Base-by-base conservation (phyloP, 441 rosid genomes). In the Manihot esculenta region DNA sequence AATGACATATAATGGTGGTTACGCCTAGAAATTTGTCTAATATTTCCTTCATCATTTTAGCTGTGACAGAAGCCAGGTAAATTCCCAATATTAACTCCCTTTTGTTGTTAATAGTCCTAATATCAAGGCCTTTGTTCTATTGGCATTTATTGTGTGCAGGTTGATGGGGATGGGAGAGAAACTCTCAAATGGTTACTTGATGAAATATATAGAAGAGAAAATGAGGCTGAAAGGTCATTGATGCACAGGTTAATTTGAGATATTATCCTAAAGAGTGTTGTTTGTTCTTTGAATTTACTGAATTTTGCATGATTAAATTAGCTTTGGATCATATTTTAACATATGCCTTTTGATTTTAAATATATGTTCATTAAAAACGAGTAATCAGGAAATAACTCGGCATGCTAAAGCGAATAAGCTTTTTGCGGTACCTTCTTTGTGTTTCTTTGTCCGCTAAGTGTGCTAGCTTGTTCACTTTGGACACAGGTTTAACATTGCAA, bases 171-270 rank as follows among this genome's bases (percentile, higher is more conserved):
- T 58, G 76, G 61, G 66, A 83, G 79, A 66, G 82, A 76, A 69
- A 66, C 82, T 45, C 79, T 84, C 71, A 86, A 86, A 79, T 86
- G 93, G 93, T 59, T 88, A 60, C 88, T 88, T 45, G 89, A 88
- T 62, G 90, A 88, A 78, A 88, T 86, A 76, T 77, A 84, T 69
- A 81, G 11, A 51, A 76, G 83, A 73, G 93, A 88, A 80, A 88
- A 78, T 64, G 93, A 84, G 72, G 90, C 93, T 72, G 88, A 88
- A 79, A 86, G 90, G 62, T 88, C 93, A 62, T 77, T 86, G 73
- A 88, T 88, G 90, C 90, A 86, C 80, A 82, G 90, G 90, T 86
- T 33, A 70, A 73, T 58, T 68, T 61, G 47, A 71, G 55, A 71
- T 77, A 74, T 79, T 73, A 79, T 72, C 27, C 62, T 24, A n/a